These are phyloP conservation scores for Eragrostis tef DNA, from an alignment of 202 grass and related monocot species.

Conservation along the genomic window DNA sequence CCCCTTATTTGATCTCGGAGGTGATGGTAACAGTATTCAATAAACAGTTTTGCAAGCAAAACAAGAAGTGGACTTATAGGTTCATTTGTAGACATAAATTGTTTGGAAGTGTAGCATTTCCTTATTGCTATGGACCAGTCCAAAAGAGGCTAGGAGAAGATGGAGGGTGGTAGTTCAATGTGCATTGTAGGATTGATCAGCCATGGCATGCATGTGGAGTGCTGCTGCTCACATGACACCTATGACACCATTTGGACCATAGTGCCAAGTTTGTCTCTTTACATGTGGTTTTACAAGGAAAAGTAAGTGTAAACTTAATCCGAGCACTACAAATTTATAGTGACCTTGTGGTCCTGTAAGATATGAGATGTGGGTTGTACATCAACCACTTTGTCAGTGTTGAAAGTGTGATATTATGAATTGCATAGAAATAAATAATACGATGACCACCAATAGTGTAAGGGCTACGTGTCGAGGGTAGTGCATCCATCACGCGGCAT, in stretches of 20 bases:
- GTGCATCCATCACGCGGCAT: conserved; percentile 5
- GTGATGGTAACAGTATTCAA: conserved; percentile 32
- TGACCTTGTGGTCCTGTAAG: conserved; percentile 49
- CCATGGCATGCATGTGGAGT: conserved; percentile 52
- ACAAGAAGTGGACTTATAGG: neutral
- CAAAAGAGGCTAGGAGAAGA: conserved; percentile 45
- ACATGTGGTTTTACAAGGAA: conserved; percentile 36
- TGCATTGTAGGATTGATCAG: conserved; percentile 47
- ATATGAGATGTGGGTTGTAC: conserved; percentile 47
- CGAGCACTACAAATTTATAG: conserved; percentile 58
- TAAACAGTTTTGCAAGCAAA: conserved; percentile 18
- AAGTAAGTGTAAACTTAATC: conserved; percentile 47
- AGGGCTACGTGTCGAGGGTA: conserved; percentile 22
- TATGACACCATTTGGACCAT: conserved; percentile 59
- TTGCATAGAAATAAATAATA: conserved; percentile 43
- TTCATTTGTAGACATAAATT: conserved; percentile 33
- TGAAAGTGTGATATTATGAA: conserved; percentile 51
- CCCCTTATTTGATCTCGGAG: conserved; percentile 49
- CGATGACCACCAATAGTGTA: conserved; percentile 4
- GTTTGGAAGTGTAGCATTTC: conserved; percentile 34
- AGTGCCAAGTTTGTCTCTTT: conserved; percentile 43
- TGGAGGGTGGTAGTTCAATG: conserved; percentile 36
- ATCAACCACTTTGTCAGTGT: conserved; percentile 58
- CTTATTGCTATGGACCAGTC: conserved; percentile 47
- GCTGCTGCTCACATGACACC: conserved; percentile 51